These are phyloP conservation scores for Salix viminalis DNA, from an alignment of 345 rosid genomes.

Conservation along the genomic window DNA sequence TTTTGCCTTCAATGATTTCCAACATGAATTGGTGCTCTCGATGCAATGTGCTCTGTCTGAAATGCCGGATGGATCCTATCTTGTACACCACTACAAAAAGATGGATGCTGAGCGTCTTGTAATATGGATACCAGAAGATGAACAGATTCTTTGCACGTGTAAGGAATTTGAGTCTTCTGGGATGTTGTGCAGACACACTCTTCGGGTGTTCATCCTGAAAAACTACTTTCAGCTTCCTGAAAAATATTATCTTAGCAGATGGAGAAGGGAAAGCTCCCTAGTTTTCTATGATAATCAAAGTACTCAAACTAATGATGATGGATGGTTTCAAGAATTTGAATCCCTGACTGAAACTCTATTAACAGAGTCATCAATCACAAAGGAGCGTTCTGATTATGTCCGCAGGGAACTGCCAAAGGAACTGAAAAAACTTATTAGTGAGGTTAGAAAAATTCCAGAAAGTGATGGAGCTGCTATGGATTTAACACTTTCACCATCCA, in stretches of 20 bases:
- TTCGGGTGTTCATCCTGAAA: slow-evolving; percentile 62
- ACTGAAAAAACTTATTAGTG: slow-evolving; percentile 47
- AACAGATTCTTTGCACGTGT: slow-evolving; percentile 81
- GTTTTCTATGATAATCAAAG: slow-evolving; percentile 38
- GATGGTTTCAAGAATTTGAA: slow-evolving; percentile 57
- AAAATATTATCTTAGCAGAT: slow-evolving; percentile 67
- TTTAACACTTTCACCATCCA: slow-evolving; percentile 4
- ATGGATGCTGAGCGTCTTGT: slow-evolving; percentile 73
- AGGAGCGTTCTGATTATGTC: slow-evolving; percentile 51
- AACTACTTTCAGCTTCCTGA: slow-evolving; percentile 82
- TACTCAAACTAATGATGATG: slow-evolving; percentile 43
- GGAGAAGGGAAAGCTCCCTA: slow-evolving; percentile 58
- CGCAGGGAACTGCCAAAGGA: slow-evolving; percentile 35
- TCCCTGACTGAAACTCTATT: slow-evolving; percentile 61
- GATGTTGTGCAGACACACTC: slow-evolving; percentile 73
- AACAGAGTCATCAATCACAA: slow-evolving; percentile 59
- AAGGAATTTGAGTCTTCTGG: slow-evolving; percentile 88
- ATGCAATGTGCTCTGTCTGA: slow-evolving; percentile 67
- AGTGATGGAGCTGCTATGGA: slow-evolving; percentile 34
- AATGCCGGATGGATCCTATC: slow-evolving; percentile 78
- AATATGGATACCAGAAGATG: slow-evolving; percentile 68
- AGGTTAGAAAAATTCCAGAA: slow-evolving; percentile 52
- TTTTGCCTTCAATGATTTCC: slow-evolving; percentile 65
- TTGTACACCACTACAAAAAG: slow-evolving; percentile 71
- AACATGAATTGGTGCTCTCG: slow-evolving; percentile 72